Conservation (phyloP, 805 yeast genomes). For the Candida krabiensis region DNA sequence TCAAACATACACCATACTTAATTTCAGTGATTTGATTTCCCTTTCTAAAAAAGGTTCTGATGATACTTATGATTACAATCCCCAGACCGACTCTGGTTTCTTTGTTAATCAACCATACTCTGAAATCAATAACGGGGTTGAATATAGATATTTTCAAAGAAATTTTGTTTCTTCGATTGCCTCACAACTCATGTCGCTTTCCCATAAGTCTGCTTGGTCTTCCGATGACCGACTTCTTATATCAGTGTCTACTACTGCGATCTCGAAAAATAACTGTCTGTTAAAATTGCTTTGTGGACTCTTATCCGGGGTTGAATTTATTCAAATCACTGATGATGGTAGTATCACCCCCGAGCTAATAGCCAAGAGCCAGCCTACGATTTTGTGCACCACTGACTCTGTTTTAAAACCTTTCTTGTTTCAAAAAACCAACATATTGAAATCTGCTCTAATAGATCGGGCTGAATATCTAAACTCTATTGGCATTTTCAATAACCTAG, state of each 20-base stretch:
- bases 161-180: conserved; percentile 37
- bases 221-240: conserved; percentile 26
- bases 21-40: conserved; percentile 23
- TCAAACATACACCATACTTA: conserved; percentile 33
- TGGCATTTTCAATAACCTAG: conserved; percentile 46
- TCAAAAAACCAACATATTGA: conserved; percentile 19
- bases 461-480: conserved; percentile 45
- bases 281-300: conserved; percentile 42
- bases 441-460: conserved; percentile 32
- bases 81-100: conserved; percentile 21
- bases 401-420: conserved; percentile 25
- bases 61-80: conserved; percentile 16
- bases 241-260: conserved; percentile 6
- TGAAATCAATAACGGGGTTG: conserved; percentile 23
- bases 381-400: conserved; percentile 31
- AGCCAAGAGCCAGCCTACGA: conserved; percentile 27
- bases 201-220: conserved; percentile 28
- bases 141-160: conserved; percentile 31
- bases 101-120: conserved; percentile 30
- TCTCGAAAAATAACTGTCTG: conserved; percentile 27
- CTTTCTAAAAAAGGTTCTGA: conserved; percentile 11
- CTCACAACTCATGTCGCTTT: conserved; percentile 34
- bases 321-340: conserved; percentile 22
- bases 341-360: conserved; percentile 18
- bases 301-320: conserved; percentile 32